phyloP scores from a whole-genome alignment of 2,329 filamentous ascomycete species.

The Fusarium duplospermum region DNA sequence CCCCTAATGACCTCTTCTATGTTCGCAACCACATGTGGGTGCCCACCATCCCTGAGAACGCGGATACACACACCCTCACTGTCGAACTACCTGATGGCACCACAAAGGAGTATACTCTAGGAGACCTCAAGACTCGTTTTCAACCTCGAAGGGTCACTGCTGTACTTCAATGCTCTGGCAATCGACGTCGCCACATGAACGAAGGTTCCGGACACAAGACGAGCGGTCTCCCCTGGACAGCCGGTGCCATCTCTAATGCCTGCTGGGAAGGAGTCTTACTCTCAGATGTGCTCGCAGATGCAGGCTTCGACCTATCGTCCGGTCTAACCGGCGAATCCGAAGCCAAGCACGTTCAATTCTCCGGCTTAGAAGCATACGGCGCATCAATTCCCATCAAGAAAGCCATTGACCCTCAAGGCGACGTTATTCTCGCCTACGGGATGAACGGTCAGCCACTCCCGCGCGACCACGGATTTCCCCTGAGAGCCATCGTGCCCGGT shows the following conservation, averaged over 20 bases:
- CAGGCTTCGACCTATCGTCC: constrained; percentile 59
- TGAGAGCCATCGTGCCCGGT: constrained; percentile 72
- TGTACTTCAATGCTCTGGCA: constrained; percentile 70
- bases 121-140: constrained; percentile 65
- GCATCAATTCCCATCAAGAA: constrained; percentile 71
- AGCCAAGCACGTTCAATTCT: constrained; percentile 66
- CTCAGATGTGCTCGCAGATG: constrained; percentile 66
- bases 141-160: constrained; percentile 63
- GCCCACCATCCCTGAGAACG: constrained; percentile 55
- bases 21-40: constrained; percentile 75
- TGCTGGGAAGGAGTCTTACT: constrained; percentile 68
- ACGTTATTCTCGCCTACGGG: constrained; percentile 73
- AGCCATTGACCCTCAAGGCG: constrained; percentile 68
- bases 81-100: constrained; percentile 68
- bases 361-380: constrained; percentile 69
- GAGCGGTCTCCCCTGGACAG: constrained; percentile 69
- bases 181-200: constrained; percentile 70
- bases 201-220: constrained; percentile 55
- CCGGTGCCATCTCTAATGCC: constrained; percentile 70
- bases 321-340: constrained; percentile 52
- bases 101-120: constrained; percentile 63
- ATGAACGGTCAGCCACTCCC: constrained; percentile 76
- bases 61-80: constrained; percentile 58
- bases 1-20: constrained; percentile 67
- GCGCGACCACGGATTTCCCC: constrained; percentile 73